Conservation (phyloP, 495 filamentous ascomycete species). For the Friedmanniomyces simplex region DNA sequence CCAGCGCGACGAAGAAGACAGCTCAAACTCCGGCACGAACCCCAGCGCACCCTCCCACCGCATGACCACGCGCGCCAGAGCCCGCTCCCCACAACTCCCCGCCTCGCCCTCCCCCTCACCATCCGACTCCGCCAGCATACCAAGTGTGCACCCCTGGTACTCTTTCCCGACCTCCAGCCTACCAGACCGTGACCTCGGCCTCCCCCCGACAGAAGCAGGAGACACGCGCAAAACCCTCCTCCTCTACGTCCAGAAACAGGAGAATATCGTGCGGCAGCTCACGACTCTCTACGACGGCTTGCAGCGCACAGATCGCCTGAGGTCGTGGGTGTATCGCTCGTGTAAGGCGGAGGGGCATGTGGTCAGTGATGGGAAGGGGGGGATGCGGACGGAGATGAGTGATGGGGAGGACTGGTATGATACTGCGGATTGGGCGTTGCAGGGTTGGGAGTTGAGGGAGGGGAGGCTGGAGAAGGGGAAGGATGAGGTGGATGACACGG, state of each 20-base stretch:
- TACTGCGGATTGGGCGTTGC: constrained; percentile 19
- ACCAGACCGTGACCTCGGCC: constrained; percentile 69
- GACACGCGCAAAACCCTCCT: constrained; percentile 76
- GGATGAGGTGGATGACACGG: constrained; percentile 22
- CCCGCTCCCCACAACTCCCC: constrained; percentile 36
- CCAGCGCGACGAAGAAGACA: constrained; percentile 11
- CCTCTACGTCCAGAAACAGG: constrained; percentile 87
- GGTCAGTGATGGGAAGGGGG: constrained; percentile 26
- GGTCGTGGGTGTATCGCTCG: constrained; percentile 72
- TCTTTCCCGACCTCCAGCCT: constrained; percentile 55
- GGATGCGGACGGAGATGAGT: constrained; percentile 21
- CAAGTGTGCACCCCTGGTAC: constrained; percentile 71
- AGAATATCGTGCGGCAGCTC: constrained; percentile 79
- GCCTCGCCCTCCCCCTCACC: constrained; percentile 35
- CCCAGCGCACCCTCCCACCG: constrained; percentile 41
- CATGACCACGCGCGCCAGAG: constrained; percentile 60
- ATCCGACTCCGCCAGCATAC: constrained; percentile 33
- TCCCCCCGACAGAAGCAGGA: constrained; percentile 73
- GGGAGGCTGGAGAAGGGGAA: constrained; percentile 23
- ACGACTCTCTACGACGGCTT: constrained; percentile 66
- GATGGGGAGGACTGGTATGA: constrained; percentile 29
- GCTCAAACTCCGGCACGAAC: constrained; percentile 23
- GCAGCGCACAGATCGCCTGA: constrained; percentile 63
- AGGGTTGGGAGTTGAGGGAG: constrained; percentile 2
- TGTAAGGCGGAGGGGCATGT: constrained; percentile 82